Evolutionary conservation across 1,284 basidiomycete species (phyloP).

Genomic region (Cystobasidium sp.): DNA sequence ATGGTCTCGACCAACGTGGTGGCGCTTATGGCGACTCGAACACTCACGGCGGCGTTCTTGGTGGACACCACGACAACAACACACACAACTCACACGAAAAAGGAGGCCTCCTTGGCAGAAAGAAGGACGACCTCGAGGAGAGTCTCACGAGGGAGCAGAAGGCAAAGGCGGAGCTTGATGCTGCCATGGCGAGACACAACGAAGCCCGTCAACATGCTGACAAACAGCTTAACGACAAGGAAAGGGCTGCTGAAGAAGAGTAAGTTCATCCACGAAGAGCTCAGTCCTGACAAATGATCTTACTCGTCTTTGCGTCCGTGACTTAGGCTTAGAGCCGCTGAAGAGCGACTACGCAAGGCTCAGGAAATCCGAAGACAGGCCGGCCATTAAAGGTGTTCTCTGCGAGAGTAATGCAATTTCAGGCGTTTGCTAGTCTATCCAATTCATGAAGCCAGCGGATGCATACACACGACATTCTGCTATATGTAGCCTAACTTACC

Average conservation of each 20-base stretch:
- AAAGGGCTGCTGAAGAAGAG: conserved; percentile 30
- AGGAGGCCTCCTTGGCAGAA: conserved; percentile 19
- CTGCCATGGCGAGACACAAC: conserved; percentile 29
- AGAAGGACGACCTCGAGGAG: conserved; percentile 42
- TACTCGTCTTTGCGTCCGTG: not conserved
- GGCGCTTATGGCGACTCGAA: not conserved
- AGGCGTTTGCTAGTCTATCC: too few relatives aligned
- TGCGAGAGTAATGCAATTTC: too few relatives aligned
- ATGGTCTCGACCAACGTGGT: conserved; percentile 1
- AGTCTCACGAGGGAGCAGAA: conserved; percentile 29
- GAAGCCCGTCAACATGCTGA: conserved; percentile 25
- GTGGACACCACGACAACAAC: not conserved
- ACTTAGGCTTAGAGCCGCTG: conserved; percentile 20
- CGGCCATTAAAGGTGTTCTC: conserved; percentile 11
- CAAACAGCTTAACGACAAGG: conserved; percentile 16
- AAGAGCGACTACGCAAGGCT: conserved; percentile 29
- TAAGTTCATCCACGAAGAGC: not conserved
- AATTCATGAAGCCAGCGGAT: too few relatives aligned
- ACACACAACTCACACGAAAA: not conserved
- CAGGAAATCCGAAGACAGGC: conserved; percentile 17
- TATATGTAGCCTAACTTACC: too few relatives aligned
- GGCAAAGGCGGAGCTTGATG: conserved; percentile 38
- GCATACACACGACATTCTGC: too few relatives aligned
- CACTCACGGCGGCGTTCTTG: conserved; percentile 11
- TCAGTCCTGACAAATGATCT: not conserved